phyloP scores from a whole-genome alignment of 306 rosid genomes.

The Malus sieversii region DNA sequence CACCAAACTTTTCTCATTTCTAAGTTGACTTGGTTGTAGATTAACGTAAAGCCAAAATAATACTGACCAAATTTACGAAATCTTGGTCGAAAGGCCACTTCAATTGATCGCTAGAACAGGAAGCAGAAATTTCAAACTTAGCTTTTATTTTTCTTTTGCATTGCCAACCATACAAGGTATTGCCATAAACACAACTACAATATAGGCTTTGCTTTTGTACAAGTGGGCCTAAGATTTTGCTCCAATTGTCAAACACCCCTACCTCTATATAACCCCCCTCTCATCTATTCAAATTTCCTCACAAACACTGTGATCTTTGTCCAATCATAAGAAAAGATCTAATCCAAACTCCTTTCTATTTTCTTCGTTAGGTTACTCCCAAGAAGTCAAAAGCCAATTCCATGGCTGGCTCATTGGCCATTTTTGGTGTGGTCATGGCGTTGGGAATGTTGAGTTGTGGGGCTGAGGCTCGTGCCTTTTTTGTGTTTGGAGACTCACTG shows the following conservation, averaged over 20 bases:
- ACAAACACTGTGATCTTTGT: not conserved
- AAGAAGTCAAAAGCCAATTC: not conserved
- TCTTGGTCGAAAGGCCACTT: too few relatives aligned
- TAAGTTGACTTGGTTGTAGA: too few relatives aligned
- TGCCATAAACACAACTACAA: too few relatives aligned
- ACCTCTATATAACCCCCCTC: not conserved
- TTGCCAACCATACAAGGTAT: too few relatives aligned
- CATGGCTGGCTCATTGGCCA: constrained; percentile 17
- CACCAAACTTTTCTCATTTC: too few relatives aligned
- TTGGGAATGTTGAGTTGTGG: constrained; percentile 11
- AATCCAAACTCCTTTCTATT: not conserved
- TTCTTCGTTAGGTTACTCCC: not conserved
- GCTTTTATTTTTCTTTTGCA: too few relatives aligned
- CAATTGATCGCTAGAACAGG: too few relatives aligned
- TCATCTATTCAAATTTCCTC: not conserved
- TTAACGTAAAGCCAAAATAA: too few relatives aligned
- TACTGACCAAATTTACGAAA: too few relatives aligned
- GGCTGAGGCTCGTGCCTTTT: constrained; percentile 50
- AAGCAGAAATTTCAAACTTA: too few relatives aligned
- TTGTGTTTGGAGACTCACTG: constrained; percentile 84
- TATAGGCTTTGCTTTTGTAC: too few relatives aligned
- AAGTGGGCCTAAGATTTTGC: too few relatives aligned
- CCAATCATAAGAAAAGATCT: not conserved
- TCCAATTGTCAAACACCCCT: not conserved
- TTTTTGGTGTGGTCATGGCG: constrained; percentile 2